phyloP scores from a whole-genome alignment of 2,329 filamentous ascomycete species.

The Furcasterigmium furcatum region DNA sequence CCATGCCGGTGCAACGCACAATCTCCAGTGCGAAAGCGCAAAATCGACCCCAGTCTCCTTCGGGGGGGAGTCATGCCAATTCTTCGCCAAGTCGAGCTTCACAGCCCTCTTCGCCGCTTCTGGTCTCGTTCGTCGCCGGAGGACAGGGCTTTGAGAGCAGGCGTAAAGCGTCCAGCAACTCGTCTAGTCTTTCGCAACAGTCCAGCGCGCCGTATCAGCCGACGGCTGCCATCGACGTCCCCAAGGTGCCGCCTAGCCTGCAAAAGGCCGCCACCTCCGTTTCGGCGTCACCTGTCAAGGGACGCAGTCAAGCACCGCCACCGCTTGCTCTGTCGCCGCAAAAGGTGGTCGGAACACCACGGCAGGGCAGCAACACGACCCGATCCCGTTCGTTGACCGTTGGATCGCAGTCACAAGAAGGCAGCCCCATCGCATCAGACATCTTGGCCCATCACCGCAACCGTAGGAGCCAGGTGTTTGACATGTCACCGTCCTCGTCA shows the following conservation, averaged over 20 bases:
- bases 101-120: conserved; percentile 66
- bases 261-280: conserved; percentile 56
- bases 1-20: conserved; percentile 76
- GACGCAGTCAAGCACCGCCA: conserved; percentile 45
- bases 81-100: conserved; percentile 84
- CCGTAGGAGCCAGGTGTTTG: conserved; percentile 88
- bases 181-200: conserved; percentile 79
- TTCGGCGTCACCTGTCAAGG: conserved; percentile 52
- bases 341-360: conserved; percentile 57
- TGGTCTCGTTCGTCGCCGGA: conserved; percentile 92
- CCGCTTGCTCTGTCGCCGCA: conserved; percentile 58
- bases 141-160: conserved; percentile 68
- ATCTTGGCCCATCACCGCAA: conserved; percentile 77
- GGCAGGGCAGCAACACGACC: conserved; percentile 59
- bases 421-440: conserved; percentile 68
- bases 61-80: conserved; percentile 71
- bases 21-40: conserved; percentile 77
- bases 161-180: conserved; percentile 88
- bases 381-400: conserved; percentile 87
- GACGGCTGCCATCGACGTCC: conserved; percentile 67
- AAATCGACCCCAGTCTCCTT: conserved; percentile 83
- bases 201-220: conserved; percentile 67
- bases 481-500: conserved; percentile 94
- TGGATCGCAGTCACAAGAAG: conserved; percentile 93
- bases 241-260: conserved; percentile 56